A percentile compares a stretch with the other conserved stretches of the same genome.
Evolutionary conservation across 768 basidiomycete species (phyloP).

Genomic region (Boletus tylopilopsis): DNA sequence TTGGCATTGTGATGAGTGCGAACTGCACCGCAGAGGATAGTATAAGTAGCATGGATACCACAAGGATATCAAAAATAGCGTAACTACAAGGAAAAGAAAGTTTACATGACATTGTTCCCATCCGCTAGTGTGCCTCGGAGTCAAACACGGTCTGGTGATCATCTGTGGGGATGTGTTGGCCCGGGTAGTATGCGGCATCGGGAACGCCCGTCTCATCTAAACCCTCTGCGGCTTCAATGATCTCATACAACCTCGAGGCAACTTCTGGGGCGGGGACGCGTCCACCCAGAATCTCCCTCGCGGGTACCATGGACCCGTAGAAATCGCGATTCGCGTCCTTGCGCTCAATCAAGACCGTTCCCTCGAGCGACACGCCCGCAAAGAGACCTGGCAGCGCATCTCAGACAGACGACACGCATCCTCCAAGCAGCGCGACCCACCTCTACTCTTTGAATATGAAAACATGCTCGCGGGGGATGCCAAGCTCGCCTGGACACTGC

Average conservation of each 20-base stretch:
- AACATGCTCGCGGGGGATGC: conserved; percentile 98
- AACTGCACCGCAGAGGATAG: too few species aligned
- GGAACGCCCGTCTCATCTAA: conserved; percentile 84
- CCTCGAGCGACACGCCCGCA: conserved; percentile 91
- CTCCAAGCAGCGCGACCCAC: too few species aligned
- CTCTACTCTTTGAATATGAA: conserved; percentile 93
- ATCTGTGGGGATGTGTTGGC: conserved; percentile 52
- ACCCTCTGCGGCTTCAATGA: conserved; percentile 95
- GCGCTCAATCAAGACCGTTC: conserved; percentile 89
- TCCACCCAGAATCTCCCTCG: conserved; percentile 87
- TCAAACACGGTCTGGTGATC: conserved; percentile 67
- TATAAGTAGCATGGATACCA: too few species aligned
- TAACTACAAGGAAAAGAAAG: too few species aligned
- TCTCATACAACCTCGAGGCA: conserved; percentile 87
- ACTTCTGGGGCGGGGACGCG: conserved; percentile 97
- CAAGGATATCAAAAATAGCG: too few species aligned
- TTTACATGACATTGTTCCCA: not conserved
- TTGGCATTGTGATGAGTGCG: too few species aligned
- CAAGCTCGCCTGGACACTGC: conserved; percentile 78
- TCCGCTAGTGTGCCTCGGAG: conserved; percentile 47
- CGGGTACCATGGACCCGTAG: conserved; percentile 88
- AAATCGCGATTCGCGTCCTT: conserved; percentile 97
- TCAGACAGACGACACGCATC: too few species aligned
- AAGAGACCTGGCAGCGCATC: conserved; percentile 63
- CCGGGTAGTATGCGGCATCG: conserved; percentile 74